phyloP scores from a whole-genome alignment of 2,329 filamentous ascomycete species.

The Clarireedia hainanense region DNA sequence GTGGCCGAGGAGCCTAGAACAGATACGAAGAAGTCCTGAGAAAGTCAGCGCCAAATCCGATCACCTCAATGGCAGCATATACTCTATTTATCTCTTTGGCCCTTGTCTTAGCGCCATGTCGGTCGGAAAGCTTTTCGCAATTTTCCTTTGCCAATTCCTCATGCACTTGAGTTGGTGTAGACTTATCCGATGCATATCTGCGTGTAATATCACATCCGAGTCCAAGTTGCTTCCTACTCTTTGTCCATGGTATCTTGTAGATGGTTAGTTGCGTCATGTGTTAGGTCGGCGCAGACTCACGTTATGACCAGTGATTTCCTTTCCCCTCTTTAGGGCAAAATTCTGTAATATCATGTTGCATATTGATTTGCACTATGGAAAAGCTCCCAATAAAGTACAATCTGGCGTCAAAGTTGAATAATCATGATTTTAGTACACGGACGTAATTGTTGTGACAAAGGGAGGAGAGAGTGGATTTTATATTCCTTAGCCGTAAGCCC shows the following conservation, averaged over 20 bases:
- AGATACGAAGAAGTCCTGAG: conserved; percentile 77
- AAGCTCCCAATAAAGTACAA: conserved; percentile 6
- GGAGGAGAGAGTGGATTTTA: background rate
- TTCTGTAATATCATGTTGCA: conserved; percentile 29
- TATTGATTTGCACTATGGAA: conserved; percentile 19
- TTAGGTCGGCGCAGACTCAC: conserved; percentile 21
- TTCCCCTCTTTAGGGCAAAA: conserved; percentile 27
- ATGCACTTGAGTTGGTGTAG: conserved; percentile 17
- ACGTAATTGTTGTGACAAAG: background rate
- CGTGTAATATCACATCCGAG: background rate
- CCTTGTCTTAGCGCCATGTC: conserved; percentile 37
- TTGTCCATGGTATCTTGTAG: conserved; percentile 24
- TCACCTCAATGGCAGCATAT: conserved; percentile 12
- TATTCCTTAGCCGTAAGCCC: background rate
- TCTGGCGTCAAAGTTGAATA: background rate
- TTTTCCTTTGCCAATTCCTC: conserved; percentile 25
- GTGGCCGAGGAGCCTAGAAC: conserved; percentile 84
- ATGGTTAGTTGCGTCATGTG: conserved; percentile 13
- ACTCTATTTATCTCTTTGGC: conserved; percentile 42
- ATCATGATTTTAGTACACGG: background rate
- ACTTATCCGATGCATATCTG: conserved; percentile 11
- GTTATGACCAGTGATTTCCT: conserved; percentile 27
- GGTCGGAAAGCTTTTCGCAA: conserved; percentile 22
- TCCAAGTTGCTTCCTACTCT: conserved; percentile 8
- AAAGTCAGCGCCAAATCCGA: conserved; percentile 8